Conservation (phyloP, 2,329 filamentous ascomycete genomes). For the Simplicillium aogashimaense region DNA sequence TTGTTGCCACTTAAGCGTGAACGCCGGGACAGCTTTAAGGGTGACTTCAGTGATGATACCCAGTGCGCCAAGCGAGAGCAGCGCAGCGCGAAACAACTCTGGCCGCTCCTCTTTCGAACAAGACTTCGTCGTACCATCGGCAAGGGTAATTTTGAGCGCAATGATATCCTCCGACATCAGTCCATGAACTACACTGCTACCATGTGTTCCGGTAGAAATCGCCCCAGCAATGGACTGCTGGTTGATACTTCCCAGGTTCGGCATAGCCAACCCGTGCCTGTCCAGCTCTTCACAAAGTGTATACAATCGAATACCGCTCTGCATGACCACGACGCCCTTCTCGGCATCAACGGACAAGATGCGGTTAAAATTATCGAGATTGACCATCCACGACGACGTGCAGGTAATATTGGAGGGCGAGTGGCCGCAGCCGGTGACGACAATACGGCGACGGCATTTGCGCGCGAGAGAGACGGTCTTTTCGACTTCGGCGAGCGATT, state of each 20-base stretch:
- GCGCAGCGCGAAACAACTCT: slow-evolving; percentile 78
- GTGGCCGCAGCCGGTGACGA: slow-evolving; percentile 83
- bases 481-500: slow-evolving; percentile 70
- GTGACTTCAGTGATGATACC: slow-evolving; percentile 88
- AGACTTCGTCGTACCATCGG: slow-evolving; percentile 62
- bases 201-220: slow-evolving; percentile 88
- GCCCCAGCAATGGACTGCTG: slow-evolving; percentile 87
- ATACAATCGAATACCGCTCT: slow-evolving; percentile 81
- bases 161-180: slow-evolving; percentile 72
- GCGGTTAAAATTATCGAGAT: slow-evolving; percentile 73
- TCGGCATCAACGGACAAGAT: slow-evolving; percentile 61
- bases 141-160: slow-evolving; percentile 68
- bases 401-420: slow-evolving; percentile 88
- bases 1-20: slow-evolving; percentile 82
- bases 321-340: slow-evolving; percentile 60
- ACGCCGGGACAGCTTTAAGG: slow-evolving; percentile 68
- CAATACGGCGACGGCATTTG: slow-evolving; percentile 68
- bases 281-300: slow-evolving; percentile 66
- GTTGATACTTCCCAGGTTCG: slow-evolving; percentile 90
- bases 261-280: slow-evolving; percentile 69
- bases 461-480: slow-evolving; percentile 75
- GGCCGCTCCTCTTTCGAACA: slow-evolving; percentile 62
- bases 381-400: slow-evolving; percentile 89
- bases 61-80: slow-evolving; percentile 79
- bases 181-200: slow-evolving; percentile 75